Base-by-base conservation (phyloP, 2,329 filamentous ascomycete genomes). In the Exutisphaerella laricina region DNA sequence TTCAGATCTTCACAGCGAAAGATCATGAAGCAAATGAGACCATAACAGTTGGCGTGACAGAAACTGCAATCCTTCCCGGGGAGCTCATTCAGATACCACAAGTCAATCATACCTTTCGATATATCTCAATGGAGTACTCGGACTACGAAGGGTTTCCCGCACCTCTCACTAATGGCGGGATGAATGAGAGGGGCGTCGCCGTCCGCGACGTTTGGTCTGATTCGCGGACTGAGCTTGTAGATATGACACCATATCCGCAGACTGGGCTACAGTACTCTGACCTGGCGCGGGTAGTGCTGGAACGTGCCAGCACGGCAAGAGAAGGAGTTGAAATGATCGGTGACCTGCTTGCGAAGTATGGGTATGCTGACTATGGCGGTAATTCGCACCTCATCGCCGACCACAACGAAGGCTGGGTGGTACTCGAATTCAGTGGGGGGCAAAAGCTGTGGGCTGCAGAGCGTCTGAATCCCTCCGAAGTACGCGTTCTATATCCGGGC, bases 321-420 rank as follows among this genome's bases (percentile, higher is more conserved):
- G 60, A 70, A 39, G 67, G 67, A n/a, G 67, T 68, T 0, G 64
- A 69, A 44, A 61, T 70, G 20, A 68, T 70, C 17, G 66, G 66
- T 1, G 53, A 61, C 5, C 46, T 70, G 45, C 64, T 70, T 13
- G 57, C 59, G 5, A 55, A 65, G 42, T 63, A 70, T 33, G 66
- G 66, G 5, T 66, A 70, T 43, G 63, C 66, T 4, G 63, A 65
- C 13, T 70, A 70, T 37, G 67, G 67, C 3, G 67, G 67, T 1
- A 70, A 70, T 49, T 64, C 65, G 13, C 67, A 70, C 44, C 60
- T 70, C 3, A 65, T 70, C 21, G 67, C 66, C 12, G 70, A 65
- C 33, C 57, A 57, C 9, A 49, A 62, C 20, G 61, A 65, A 43
- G 62, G 61, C 3, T 64, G 61, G 60, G 58, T 65, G 0, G 60